Evolutionary conservation across 306 rosid genomes (phyloP), one percentile per base, ranked within the genome.

Genomic region (Lathyrus sativus): DNA sequence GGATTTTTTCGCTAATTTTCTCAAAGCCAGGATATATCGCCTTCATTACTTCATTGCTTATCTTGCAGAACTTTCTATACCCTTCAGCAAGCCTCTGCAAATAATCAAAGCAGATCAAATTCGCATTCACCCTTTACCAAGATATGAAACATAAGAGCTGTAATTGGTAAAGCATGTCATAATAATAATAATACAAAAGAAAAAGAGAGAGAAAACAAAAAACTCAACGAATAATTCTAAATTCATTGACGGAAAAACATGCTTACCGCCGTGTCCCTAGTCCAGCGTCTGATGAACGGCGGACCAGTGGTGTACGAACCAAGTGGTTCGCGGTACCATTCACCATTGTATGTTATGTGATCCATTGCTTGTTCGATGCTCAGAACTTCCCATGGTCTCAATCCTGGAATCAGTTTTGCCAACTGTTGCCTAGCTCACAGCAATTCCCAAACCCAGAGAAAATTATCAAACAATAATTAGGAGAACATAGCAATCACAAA

Each of bases 301-400:
- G 97, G 97, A 33, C 97, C 98, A 0, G 96, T 88, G 9, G 76
- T 80, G 78, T 19, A 90, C 3, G 91, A 33, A 75, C 89, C 95
- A 70, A 93, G 93, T 26, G 97, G 96, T 50, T 82, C 90, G 10
- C 97, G 93, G 55, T 84, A 85, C 96, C 97, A 90, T 81, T 85
- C 69, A 10, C 91, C 97, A 1, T 73, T 82, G 55, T 84, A 90
- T 43, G 98, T 85, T 74, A 93, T 64, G 42, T 46, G 90, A 72
- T 86, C 86, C 97, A 93, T 93, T 11, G 98, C 98, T 82, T 93
- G 97, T 87, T 93, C 97, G 24, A 93, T 57, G 56, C 96, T 90
- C 37, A 93, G 79, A 82, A 93, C 95, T 84, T 93, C 96, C 97
- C 98, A 93, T 26, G 98, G 98, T 76, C 98, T 86, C 81, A 93